These are phyloP conservation scores for Taxillus chinensis DNA, from an alignment of 164 flowering plant species.

Conservation along the genomic window DNA sequence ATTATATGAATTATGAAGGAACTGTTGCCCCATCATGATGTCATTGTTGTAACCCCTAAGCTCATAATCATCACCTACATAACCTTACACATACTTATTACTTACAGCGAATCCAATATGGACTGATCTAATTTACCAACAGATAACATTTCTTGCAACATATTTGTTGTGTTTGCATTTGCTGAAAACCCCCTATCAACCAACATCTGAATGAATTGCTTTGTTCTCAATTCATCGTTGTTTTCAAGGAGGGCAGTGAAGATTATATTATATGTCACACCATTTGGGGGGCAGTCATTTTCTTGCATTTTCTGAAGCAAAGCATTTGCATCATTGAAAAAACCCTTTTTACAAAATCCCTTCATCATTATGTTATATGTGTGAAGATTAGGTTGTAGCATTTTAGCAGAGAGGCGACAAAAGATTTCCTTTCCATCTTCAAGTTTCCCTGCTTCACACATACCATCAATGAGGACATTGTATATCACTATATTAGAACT, in stretches of 20 bases:
- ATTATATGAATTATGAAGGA: too few species aligned
- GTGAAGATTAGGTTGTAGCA: background rate
- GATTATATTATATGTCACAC: background rate
- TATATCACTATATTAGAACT: background rate
- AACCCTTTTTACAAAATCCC: background rate
- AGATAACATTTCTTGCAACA: too few species aligned
- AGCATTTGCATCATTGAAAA: background rate
- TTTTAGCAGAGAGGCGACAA: background rate
- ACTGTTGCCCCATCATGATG: too few species aligned
- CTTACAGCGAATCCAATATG: too few species aligned
- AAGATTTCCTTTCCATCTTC: background rate
- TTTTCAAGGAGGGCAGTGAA: background rate
- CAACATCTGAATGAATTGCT: too few species aligned
- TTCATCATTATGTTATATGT: background rate
- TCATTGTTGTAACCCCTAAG: too few species aligned
- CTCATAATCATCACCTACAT: too few species aligned
- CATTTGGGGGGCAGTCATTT: background rate
- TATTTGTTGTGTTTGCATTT: too few species aligned
- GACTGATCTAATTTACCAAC: too few species aligned
- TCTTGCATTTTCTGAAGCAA: background rate
- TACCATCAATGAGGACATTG: background rate
- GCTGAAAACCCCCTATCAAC: too few species aligned
- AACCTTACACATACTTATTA: too few species aligned
- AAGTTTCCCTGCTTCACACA: background rate
- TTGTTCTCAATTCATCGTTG: too few species aligned